Evolutionary conservation across 2,329 filamentous ascomycete species (phyloP).

Genomic region (Gaeumannomyces sp.): DNA sequence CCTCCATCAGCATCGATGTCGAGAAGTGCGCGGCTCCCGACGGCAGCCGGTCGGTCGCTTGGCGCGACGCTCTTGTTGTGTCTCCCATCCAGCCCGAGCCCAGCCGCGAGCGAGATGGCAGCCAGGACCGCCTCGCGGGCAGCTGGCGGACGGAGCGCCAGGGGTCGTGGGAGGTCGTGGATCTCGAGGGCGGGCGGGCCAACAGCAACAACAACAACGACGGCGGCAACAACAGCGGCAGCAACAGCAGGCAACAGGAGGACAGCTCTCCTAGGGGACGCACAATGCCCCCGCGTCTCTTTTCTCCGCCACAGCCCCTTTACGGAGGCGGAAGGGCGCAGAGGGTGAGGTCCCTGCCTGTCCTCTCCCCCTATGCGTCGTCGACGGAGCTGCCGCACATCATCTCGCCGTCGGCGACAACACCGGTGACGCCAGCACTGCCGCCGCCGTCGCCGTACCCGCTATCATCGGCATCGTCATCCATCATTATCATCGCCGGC

Average conservation of each 20-base stretch:
- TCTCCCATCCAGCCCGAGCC: neutral
- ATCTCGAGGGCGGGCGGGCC: neutral
- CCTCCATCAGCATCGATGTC: conserved; percentile 3
- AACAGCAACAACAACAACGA: neutral
- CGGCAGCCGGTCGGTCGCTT: neutral
- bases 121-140: neutral
- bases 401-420: neutral
- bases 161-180: neutral
- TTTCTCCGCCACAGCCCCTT: too few species aligned
- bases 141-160: neutral
- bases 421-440: neutral
- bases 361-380: neutral
- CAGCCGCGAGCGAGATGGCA: neutral
- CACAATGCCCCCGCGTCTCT: too few species aligned
- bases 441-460: neutral
- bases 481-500: neutral
- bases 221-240: neutral
- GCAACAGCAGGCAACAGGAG: too few species aligned
- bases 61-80: neutral
- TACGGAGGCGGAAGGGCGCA: neutral
- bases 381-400: neutral
- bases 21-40: conserved; percentile 2
- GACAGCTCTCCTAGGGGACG: too few species aligned
- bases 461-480: neutral
- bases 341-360: neutral